These are phyloP conservation scores for Liquidambar formosana DNA, from an alignment of 164 flowering plant species.

Conservation along the genomic window DNA sequence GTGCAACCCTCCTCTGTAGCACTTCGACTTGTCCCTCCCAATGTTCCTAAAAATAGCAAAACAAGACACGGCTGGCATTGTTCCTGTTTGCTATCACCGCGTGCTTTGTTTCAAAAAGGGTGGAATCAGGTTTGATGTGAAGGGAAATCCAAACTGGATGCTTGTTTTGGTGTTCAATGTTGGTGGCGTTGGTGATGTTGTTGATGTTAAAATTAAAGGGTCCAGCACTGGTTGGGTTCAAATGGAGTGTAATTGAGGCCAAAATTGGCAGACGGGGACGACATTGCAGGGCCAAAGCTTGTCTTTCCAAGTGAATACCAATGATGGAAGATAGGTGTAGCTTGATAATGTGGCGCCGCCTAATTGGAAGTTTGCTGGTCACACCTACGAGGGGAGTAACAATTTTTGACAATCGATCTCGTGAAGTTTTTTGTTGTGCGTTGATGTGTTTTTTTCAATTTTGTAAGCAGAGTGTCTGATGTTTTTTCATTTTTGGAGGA, in stretches of 20 bases:
- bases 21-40: constrained; percentile 24
- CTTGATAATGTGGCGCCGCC: constrained; percentile 21
- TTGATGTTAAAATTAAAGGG: constrained; percentile 15
- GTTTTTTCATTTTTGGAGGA: too few relatives aligned
- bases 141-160: constrained; percentile 1
- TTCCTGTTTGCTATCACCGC: constrained; percentile 16
- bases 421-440: too few relatives aligned
- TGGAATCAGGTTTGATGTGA: constrained; percentile 12
- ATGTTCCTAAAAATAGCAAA: constrained; percentile 24
- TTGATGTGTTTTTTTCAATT: too few relatives aligned
- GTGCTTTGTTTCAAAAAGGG: not conserved
- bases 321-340: constrained; percentile 19
- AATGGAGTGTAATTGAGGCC: constrained; percentile 16
- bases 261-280: constrained; percentile 4
- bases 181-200: constrained; percentile 19
- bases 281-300: constrained; percentile 8
- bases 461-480: too few relatives aligned
- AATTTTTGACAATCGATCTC: constrained; percentile 5
- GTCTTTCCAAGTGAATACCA: constrained; percentile 28
- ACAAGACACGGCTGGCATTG: constrained; percentile 21
- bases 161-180: constrained; percentile 18
- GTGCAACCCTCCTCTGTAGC: constrained; percentile 23
- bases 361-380: constrained; percentile 29
- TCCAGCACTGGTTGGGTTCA: constrained; percentile 12
- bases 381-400: constrained; percentile 24